Evolutionary conservation across 164 flowering plant genomes (phyloP), one percentile per base, ranked within the genome.

Genomic region (Magnolia officinalis): DNA sequence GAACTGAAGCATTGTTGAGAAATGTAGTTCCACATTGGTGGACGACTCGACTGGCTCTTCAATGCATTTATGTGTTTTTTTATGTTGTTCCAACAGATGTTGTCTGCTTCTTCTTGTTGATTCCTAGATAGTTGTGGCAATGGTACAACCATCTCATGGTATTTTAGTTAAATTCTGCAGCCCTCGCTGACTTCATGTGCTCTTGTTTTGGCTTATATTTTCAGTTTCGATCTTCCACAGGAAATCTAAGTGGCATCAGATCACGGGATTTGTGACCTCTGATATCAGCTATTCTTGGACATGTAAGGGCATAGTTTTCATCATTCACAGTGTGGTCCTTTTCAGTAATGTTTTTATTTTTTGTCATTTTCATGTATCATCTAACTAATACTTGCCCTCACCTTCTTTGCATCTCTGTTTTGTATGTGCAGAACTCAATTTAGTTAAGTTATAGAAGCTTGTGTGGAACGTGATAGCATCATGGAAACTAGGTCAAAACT

Each of bases 401-500:
- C 70, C 9, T n/a, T 64, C 24, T 19, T 8, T 2, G 14, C n/a
- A 8, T 31, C n/a, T 68, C 21, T 65, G 21, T 31, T 29, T 68
- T 68, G 71, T 68, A 37, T 21, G n/a, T 16, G 45, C 71, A 68
- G 71, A 31, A 29, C 29, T 31, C 16, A 18, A 68, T 31, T 66
- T 68, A 29, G 50, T 68, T 14, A 68, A 29, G 50, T 68, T 14
- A 68, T 16, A 24, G 16, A 31, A 29, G 45, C 26, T 68, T 31
- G n/a, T 31, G 8, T 68, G 1, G 16, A n/a, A 68, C 29, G 71
- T 29, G 19, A 19, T 50, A 37, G n/a, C 10, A 50, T 29, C 71
- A 68, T 68, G 71, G 71, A 68, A 68, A 68, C 71, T 24, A 68
- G 71, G 16, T 31, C 19, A 68, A 24, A 55, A 55, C 61, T 55